These are phyloP conservation scores for Cutaneotrichosporon cavernicola DNA, from an alignment of 1,284 basidiomycete species.

Conservation along the genomic window DNA sequence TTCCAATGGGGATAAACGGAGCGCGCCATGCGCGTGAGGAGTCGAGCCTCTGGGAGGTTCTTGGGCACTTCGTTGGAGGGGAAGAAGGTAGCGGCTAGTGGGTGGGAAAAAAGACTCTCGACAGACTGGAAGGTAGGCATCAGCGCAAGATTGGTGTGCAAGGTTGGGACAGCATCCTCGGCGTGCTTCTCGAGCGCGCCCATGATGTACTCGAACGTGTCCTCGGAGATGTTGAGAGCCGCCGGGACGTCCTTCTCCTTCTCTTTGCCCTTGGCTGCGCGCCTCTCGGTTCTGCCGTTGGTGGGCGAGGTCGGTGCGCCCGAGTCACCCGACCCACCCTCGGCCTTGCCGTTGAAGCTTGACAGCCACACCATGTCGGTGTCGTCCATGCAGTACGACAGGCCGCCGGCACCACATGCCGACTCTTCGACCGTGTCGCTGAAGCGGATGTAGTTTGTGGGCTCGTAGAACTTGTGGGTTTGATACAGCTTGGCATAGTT, in stretches of 20 bases:
- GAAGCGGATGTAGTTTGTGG: constrained; percentile 74
- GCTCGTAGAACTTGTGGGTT: constrained; percentile 68
- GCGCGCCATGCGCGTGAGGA: constrained; percentile 65
- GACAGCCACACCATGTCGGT: constrained; percentile 92
- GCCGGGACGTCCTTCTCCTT: constrained; percentile 55
- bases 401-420: constrained; percentile 49
- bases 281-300: constrained; percentile 52
- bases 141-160: constrained; percentile 68
- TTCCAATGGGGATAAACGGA: constrained; percentile 79
- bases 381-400: constrained; percentile 88
- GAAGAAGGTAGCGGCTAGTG: constrained; percentile 62
- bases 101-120: constrained; percentile 66
- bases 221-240: constrained; percentile 65
- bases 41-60: constrained; percentile 62
- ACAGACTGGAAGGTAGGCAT: constrained; percentile 75
- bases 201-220: constrained; percentile 94
- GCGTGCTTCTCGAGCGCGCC: constrained; percentile 89
- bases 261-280: constrained; percentile 49
- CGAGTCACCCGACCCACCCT: constrained; percentile 68
- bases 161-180: constrained; percentile 81
- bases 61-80: constrained; percentile 63
- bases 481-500: constrained; percentile 69
- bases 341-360: constrained; percentile 84
- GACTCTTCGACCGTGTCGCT: constrained; percentile 86
- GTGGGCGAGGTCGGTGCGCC: constrained; percentile 45